A percentile compares a stretch with the other conserved stretches of the same genome.
phyloP scores from a whole-genome alignment of 257 asterid species.

The Salvia rosmarinus region DNA sequence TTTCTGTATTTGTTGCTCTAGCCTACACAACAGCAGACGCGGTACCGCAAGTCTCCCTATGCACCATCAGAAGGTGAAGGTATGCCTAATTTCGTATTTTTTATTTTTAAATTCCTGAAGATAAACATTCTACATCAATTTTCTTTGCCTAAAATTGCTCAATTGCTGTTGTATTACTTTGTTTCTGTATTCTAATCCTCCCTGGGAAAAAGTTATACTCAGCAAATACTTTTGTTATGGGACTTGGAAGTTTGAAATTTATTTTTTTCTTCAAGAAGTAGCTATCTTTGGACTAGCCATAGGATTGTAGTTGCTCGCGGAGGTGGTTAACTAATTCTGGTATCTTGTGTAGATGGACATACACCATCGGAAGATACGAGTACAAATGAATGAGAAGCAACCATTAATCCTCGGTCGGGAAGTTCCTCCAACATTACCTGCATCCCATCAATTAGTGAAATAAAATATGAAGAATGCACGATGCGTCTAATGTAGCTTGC shows the following conservation, averaged over 20 bases:
- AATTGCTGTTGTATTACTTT: background rate
- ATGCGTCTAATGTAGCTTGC: slow-evolving; percentile 35
- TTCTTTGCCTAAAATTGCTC: background rate
- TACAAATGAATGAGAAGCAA: slow-evolving; percentile 37
- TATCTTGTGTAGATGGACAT: slow-evolving; percentile 36
- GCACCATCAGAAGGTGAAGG: slow-evolving; percentile 97
- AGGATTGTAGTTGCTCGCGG: background rate
- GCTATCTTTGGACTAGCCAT: background rate
- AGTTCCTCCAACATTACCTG: slow-evolving; percentile 23
- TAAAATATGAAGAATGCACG: slow-evolving; percentile 32
- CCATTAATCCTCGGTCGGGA: slow-evolving; percentile 1
- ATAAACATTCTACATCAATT: background rate
- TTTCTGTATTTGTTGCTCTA: slow-evolving; percentile 37
- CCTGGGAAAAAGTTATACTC: too few species aligned
- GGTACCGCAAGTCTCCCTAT: slow-evolving; percentile 86
- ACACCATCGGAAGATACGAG: slow-evolving; percentile 40
- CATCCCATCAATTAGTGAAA: slow-evolving; percentile 28
- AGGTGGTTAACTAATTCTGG: slow-evolving; percentile 11
- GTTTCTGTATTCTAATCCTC: background rate
- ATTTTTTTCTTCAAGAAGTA: background rate
- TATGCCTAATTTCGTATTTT: slow-evolving; percentile 30
- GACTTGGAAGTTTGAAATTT: too few species aligned
- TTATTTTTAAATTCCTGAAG: background rate
- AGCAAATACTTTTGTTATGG: too few species aligned
- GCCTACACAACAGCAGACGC: slow-evolving; percentile 97